A percentile compares a stretch with the other conserved stretches of the same genome.
Conservation (phyloP, 2,329 filamentous ascomycete species). For the Nemania sp. region DNA sequence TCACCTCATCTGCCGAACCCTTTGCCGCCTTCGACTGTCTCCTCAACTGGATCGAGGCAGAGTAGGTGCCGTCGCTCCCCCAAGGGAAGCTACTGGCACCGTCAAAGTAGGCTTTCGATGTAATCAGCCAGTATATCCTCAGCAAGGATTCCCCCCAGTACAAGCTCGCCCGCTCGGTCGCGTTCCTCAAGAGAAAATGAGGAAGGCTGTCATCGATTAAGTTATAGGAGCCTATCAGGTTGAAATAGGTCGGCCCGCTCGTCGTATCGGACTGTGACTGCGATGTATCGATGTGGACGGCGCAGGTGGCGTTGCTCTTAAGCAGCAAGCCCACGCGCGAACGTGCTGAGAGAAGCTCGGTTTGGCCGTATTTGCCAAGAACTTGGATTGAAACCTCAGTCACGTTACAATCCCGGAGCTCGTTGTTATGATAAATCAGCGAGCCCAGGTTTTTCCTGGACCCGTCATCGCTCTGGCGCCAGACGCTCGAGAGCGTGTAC, state of each 20-base stretch:
- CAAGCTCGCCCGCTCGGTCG: conserved; percentile 14
- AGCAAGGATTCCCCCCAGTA: conserved; percentile 26
- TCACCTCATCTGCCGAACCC: conserved; percentile 19
- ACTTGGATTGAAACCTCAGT: conserved; percentile 15
- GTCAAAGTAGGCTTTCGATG: conserved; percentile 8
- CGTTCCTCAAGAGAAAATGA: conserved; percentile 19
- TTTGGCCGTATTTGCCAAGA: conserved; percentile 11
- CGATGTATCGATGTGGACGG: conserved; percentile 17
- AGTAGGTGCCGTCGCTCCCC: conserved; percentile 7
- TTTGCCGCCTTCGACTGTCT: conserved; percentile 2
- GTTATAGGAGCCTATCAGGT: conserved; percentile 17
- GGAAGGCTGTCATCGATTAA: conserved; percentile 14
- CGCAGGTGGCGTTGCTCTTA: conserved; percentile 6
- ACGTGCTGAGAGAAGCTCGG: conserved; percentile 1
- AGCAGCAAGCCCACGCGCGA: conserved; percentile 16
- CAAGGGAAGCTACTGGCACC: background rate
- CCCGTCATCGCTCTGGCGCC: conserved; percentile 2
- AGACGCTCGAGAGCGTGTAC: conserved; percentile 20
- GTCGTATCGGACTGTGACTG: background rate
- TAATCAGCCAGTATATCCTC: conserved; percentile 13
- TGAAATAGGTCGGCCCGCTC: conserved; percentile 13
- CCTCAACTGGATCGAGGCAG: conserved; percentile 2
- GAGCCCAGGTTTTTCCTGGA: conserved; percentile 9
- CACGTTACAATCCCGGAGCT: conserved; percentile 17
- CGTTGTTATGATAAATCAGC: conserved; percentile 17